Evolutionary conservation across 305 asterid genomes (phyloP), one percentile per base, ranked within the genome.

Genomic region (Solanum hybrid): DNA sequence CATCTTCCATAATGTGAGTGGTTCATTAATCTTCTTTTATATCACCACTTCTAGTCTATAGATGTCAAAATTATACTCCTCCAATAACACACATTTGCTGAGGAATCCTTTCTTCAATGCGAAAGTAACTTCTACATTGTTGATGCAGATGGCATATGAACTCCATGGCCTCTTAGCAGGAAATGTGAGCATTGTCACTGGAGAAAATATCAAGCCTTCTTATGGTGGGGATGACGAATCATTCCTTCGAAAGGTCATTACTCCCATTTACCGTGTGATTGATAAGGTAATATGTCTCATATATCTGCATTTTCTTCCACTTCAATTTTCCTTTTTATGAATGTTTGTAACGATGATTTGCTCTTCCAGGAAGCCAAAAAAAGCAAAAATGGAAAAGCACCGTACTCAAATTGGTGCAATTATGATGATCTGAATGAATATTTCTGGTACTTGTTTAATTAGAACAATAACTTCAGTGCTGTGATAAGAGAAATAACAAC

Each of bases 91-190:
- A 64, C 79, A 89, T 77, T 39, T 84, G 10, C 35, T 26, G 90
- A 40, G 86, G 86, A 64, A 88, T 33, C 75, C 42, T 84, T 20
- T 31, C 40, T 84, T 84, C 51, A 42, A 76, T 88, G 84, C 40
- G 75, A 74, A 29, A 88, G 18, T 46, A 67, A 79, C 84, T 33
- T 88, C 90, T 37, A 87, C 37, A 51, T 86, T 40, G 51, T 89
- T 86, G 74, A 29, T 93, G 92, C 94, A 98, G 99, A 98, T 98
- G 99, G 99, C 99, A 80, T 95, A 95, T 90, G 99, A 98, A 93
- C 99, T 98, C 87, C 99, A 98, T 91, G 99, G 99, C 80, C 98
- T 98, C 81, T 92, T 98, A 91, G 98, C 99, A 92, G 99, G 99
- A 94, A 98, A 96, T 92, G 99, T 97, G 88, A 98, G 99, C 95